Conservation (phyloP, 257 asterid genomes). For the Coffea eugenioides region DNA sequence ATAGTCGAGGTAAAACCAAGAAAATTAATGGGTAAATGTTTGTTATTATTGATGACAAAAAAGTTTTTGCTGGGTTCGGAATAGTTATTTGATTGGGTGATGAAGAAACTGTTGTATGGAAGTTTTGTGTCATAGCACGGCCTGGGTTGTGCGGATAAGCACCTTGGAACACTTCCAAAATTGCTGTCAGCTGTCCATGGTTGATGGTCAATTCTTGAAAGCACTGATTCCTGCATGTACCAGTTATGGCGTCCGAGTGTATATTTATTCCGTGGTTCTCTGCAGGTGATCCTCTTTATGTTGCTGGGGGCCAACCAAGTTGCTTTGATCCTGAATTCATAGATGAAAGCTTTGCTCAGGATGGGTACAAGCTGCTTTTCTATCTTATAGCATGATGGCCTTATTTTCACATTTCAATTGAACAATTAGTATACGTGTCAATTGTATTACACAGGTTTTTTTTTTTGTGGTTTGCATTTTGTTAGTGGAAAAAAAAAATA, state of each 20-base stretch:
- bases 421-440: not conserved
- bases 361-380: slow-evolving; percentile 52
- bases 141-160: too few relatives aligned
- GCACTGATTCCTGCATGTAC: not conserved
- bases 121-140: too few relatives aligned
- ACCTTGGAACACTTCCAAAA: too few relatives aligned
- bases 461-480: not conserved
- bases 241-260: not conserved
- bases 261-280: slow-evolving; percentile 19
- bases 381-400: not conserved
- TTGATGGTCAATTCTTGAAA: not conserved
- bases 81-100: too few relatives aligned
- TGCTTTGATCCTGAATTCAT: slow-evolving; percentile 38
- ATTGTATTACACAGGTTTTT: not conserved
- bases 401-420: not conserved
- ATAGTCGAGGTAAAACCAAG: not conserved
- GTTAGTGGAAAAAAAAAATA: not conserved
- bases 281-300: slow-evolving; percentile 91
- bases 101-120: too few relatives aligned
- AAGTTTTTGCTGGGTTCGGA: too few relatives aligned
- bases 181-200: too few relatives aligned
- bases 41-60: too few relatives aligned
- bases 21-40: too few relatives aligned
- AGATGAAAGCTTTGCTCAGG: slow-evolving; percentile 66
- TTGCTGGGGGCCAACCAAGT: slow-evolving; percentile 70